Base-by-base conservation (phyloP, 768 basidiomycete species). In the Panaeolus cyanescens region DNA sequence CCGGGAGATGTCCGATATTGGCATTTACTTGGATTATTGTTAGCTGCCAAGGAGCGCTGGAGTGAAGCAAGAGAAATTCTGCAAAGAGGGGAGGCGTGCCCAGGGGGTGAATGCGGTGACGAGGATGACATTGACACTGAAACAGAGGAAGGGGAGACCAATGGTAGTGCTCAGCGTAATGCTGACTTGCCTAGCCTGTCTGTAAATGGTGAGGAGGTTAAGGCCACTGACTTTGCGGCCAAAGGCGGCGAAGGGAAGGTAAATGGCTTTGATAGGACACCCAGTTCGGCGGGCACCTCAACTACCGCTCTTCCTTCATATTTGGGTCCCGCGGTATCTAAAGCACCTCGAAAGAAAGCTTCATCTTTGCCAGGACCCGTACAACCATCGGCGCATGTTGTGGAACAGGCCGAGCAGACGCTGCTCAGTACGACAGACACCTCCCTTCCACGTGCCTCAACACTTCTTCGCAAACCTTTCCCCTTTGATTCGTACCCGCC, bases 11-110 rank as follows among this genome's bases (percentile, higher is more conserved):
- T 92, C 25, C 83, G 92, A 39, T 90, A 91, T 57, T 98, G 95
- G 96, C 96, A 98, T 74, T 83, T 98, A 15, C 81, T 98, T 0
- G 94, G 91, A 0, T 76, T 98, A 4, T 73, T 96, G 10, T 79
- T 96, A n/a, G 87, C 88, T 0, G 89, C 91, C 8, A 77, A 80
- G 30, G 92, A 90, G 63, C 88, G 94, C 65, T 93, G 93, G 92
- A 75, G 74, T 32, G 91, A 88, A 10, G 94, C 96, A 0, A 77
- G 77, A 32, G 86, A 87, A 61, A 87, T 95, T 3, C 73, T 96
- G 36, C 92, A 95, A 57, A 79, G 87, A n/a, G 96, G 92, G 25
- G 83, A 89, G 1, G 45, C 25, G 5, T 50, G 45, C 15, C 45
- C 45, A 50, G 45, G 45, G 4, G 45, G 25, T 25, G 45, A 50